Base-by-base conservation (phyloP, 257 asterid species). In the Penstemon barbatus region DNA sequence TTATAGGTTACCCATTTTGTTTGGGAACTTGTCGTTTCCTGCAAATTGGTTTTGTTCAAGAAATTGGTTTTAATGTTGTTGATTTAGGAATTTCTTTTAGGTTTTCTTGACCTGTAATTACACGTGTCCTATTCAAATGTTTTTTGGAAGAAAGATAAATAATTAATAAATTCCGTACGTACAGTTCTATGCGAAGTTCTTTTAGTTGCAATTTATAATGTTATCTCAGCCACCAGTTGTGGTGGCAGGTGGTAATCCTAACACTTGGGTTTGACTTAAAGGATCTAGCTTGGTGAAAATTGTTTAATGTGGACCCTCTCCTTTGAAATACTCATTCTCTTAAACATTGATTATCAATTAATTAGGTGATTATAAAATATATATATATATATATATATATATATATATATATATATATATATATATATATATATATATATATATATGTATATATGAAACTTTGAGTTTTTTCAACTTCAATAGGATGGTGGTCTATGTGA, bases 181-280 rank as follows among this genome's bases (percentile, higher is more conserved):
- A 15, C 18, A 15, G 0, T 15, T 15, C 18, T 15, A 15, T 15
- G 18, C 18, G 18, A 15, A 15, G 18, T 15, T 15, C 18, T 15
- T 1, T 74, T 55, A 6, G 5, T 6, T 5, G 3, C 15, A 9
- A 49, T 4, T 9, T 49, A 50, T 41, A 61, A 63, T 53, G 38
- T 43, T 43, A 69, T 73, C 25, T 19, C 6, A 54, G 55, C 38
- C 64, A 54, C 57, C 71, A 65, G 62, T 10, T 12, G 71, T 60
- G 78, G 71, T 60, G 65, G 75, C 75, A 77, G 81, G 85, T 78
- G 61, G 57, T 77, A 57, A 66, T 40, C 81, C 82, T 75, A 58
- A 76, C n/a, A n/a, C 66, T 74, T 81, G 55, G 84, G 80, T 60
- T 76, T 78, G 86, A 81, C 86, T 84, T 78, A 8, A 19, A 18